Evolutionary conservation across 2,329 filamentous ascomycete species (phyloP).

Genomic region (Periconia macrospinosa): DNA sequence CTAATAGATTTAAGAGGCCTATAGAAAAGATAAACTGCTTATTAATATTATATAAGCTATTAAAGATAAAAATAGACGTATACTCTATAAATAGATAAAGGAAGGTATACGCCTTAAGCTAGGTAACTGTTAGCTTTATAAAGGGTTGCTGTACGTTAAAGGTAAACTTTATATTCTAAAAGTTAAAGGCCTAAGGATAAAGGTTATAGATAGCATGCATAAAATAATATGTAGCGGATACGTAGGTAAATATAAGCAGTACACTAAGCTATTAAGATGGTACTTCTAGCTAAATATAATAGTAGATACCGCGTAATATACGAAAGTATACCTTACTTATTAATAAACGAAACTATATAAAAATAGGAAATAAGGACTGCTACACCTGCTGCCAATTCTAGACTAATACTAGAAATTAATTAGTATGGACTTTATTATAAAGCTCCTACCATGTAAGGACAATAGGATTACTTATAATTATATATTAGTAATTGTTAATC

Average conservation of each 20-base stretch:
- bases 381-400: slow-evolving; percentile 4
- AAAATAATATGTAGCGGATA: neutral
- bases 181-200: neutral
- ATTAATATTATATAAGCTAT: neutral
- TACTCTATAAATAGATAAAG: neutral
- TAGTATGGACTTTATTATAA: too few species aligned
- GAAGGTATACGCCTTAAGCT: neutral
- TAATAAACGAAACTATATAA: neutral
- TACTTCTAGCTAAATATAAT: slow-evolving; percentile 1
- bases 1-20: neutral
- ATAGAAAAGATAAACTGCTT: neutral
- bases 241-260: neutral
- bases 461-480: too few species aligned
- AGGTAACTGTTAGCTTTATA: neutral
- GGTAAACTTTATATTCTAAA: neutral
- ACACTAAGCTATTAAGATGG: neutral
- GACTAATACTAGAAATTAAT: neutral
- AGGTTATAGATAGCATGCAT: neutral
- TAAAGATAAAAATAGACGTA: too few species aligned
- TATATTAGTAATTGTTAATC: too few species aligned
- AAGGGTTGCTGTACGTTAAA: neutral
- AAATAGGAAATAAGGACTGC: neutral
- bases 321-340: neutral
- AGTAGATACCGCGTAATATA: neutral
- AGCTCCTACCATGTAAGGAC: too few species aligned